Evolutionary conservation across 2,329 filamentous ascomycete species (phyloP).

Genomic region (Ophiostoma himal-ulmi): DNA sequence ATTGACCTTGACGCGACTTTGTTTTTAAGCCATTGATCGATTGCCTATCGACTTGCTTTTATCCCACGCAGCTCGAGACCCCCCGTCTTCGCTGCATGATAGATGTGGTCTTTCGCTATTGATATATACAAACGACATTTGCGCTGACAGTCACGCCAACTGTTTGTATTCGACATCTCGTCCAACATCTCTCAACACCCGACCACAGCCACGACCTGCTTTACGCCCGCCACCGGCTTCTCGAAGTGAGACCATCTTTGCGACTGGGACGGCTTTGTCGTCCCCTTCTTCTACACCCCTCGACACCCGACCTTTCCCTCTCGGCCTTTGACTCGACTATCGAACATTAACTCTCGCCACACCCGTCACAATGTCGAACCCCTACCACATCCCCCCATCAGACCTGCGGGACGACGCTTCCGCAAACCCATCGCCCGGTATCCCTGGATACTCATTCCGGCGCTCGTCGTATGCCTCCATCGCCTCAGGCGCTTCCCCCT

Average conservation of each 20-base stretch:
- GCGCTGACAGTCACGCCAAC: background rate
- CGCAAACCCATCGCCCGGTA: slow-evolving; percentile 26
- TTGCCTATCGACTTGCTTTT: background rate
- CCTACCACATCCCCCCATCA: slow-evolving; percentile 33
- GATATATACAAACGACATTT: slow-evolving; percentile 1
- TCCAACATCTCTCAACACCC: no score
- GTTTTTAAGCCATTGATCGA: background rate
- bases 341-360: background rate
- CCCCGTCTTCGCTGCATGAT: background rate
- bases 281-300: background rate
- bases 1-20: background rate
- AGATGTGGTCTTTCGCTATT: background rate
- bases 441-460: slow-evolving; percentile 33
- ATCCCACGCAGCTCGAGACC: background rate
- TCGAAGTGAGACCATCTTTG: background rate
- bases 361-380: slow-evolving; percentile 38
- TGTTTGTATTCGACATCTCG: background rate
- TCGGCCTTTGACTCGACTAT: background rate
- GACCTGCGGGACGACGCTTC: slow-evolving; percentile 33
- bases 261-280: slow-evolving; percentile 4
- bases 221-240: background rate
- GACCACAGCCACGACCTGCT: background rate
- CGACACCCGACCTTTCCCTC: background rate
- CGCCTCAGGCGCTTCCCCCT: slow-evolving; percentile 33
- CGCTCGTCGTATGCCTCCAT: slow-evolving; percentile 41